A percentile compares a stretch with the other conserved stretches of the same genome.
These are phyloP conservation scores for Pezicula rhizophila DNA, from an alignment of 2,329 filamentous ascomycete genomes.

Conservation along the genomic window DNA sequence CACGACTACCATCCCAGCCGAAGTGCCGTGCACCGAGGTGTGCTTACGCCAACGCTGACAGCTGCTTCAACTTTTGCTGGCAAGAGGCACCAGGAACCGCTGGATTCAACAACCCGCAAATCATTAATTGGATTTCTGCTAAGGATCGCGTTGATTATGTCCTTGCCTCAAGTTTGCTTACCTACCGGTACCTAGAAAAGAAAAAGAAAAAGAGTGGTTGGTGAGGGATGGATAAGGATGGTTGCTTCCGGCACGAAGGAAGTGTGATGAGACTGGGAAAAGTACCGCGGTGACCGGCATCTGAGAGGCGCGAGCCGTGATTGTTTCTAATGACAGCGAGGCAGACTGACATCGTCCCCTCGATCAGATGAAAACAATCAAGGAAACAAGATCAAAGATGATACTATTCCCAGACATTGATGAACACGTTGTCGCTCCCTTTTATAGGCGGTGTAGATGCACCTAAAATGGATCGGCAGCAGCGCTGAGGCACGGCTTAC, in stretches of 20 bases:
- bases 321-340: constrained; percentile 1
- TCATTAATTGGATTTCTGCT: neutral
- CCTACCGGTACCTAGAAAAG: no score
- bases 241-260: neutral
- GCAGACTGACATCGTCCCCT: neutral
- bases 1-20: neutral
- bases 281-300: neutral
- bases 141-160: no score
- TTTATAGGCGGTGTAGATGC: neutral
- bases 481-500: neutral
- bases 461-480: neutral
- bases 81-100: neutral
- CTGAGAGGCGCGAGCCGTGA: neutral
- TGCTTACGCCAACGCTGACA: neutral
- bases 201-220: no score
- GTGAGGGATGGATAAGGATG: no score
- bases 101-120: neutral
- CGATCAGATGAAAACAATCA: neutral
- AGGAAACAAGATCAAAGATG: neutral
- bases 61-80: neutral
- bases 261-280: neutral
- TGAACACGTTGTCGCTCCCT: neutral
- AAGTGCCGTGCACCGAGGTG: neutral
- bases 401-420: neutral
- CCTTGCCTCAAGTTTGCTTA: no score